Evolutionary conservation across 2,329 filamentous ascomycete species (phyloP).

Genomic region (Pseudogymnoascus destructans): DNA sequence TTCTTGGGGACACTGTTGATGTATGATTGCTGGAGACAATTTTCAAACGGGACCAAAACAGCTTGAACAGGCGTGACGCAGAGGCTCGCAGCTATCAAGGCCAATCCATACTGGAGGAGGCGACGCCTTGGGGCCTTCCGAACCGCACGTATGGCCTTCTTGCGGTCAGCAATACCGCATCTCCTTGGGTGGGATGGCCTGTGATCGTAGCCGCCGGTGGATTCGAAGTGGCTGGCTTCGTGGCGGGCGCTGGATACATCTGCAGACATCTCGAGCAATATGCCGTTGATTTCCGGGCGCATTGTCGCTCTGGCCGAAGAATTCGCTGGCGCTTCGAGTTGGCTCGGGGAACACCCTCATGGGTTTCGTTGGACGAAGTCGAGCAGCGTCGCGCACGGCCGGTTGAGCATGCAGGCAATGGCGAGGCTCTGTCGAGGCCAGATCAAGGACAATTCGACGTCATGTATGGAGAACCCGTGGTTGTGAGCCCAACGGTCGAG

Average conservation of each 20-base stretch:
- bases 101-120: conserved; percentile 2
- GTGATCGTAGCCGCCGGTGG: neutral
- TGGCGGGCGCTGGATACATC: neutral
- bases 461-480: neutral
- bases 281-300: neutral
- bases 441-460: conserved; percentile 4
- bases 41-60: conserved; percentile 64
- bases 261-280: neutral
- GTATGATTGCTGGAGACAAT: conserved; percentile 59
- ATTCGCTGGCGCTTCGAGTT: neutral
- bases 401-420: conserved; percentile 4
- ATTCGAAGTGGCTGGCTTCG: neutral
- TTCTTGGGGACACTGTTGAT: conserved; percentile 41
- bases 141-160: neutral
- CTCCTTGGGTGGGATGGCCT: neutral
- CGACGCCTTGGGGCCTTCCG: neutral
- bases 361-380: conserved; percentile 1
- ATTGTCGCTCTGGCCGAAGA: neutral
- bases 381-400: conserved; percentile 3
- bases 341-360: neutral
- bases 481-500: neutral
- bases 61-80: conserved; percentile 37
- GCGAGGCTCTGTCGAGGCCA: conserved; percentile 4
- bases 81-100: conserved; percentile 17
- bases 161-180: neutral